phyloP scores from a whole-genome alignment of 352 stramenopile genomes.

The Pythium guiyangense region DNA sequence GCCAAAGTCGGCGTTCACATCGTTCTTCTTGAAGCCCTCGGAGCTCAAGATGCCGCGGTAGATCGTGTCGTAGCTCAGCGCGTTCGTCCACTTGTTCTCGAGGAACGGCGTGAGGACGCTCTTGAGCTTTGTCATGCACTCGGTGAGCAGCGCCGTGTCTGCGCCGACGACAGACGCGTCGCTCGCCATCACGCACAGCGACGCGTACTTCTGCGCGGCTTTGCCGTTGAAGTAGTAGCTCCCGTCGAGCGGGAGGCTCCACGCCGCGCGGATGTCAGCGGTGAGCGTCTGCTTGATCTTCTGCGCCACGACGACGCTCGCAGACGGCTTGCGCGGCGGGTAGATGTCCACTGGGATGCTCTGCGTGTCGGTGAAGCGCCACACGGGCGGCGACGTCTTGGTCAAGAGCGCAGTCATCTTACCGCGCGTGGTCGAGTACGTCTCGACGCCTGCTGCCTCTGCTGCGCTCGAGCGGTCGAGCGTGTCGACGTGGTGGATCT shows the following conservation, averaged over 20 bases:
- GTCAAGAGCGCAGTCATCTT: constrained; percentile 48
- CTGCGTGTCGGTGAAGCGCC: constrained; percentile 39
- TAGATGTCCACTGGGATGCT: constrained; percentile 46
- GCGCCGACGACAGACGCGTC: constrained; percentile 49
- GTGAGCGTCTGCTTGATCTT: constrained; percentile 39
- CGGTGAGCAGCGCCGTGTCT: constrained; percentile 28
- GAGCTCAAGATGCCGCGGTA: constrained; percentile 65
- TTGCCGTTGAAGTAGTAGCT: constrained; percentile 84
- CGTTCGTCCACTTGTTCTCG: constrained; percentile 60
- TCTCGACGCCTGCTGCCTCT: constrained; percentile 23
- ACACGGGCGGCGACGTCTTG: constrained; percentile 37
- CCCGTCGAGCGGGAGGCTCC: constrained; percentile 37
- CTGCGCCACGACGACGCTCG: constrained; percentile 20
- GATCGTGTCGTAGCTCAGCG: constrained; percentile 58
- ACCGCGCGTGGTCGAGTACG: constrained; percentile 50
- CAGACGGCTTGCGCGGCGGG: constrained; percentile 26
- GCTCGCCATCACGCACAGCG: constrained; percentile 68
- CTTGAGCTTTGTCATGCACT: constrained; percentile 61
- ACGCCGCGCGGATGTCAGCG: constrained; percentile 46
- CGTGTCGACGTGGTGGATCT: constrained; percentile 56
- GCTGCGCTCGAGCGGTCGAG: constrained; percentile 38
- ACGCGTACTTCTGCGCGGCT: constrained; percentile 70
- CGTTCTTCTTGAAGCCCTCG: constrained; percentile 46
- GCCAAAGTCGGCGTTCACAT: constrained; percentile 68
- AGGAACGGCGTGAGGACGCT: constrained; percentile 45